A percentile compares a stretch with the other conserved stretches of the same genome.
Evolutionary conservation across 441 rosid species (phyloP).

Genomic region (Adansonia gregorii): DNA sequence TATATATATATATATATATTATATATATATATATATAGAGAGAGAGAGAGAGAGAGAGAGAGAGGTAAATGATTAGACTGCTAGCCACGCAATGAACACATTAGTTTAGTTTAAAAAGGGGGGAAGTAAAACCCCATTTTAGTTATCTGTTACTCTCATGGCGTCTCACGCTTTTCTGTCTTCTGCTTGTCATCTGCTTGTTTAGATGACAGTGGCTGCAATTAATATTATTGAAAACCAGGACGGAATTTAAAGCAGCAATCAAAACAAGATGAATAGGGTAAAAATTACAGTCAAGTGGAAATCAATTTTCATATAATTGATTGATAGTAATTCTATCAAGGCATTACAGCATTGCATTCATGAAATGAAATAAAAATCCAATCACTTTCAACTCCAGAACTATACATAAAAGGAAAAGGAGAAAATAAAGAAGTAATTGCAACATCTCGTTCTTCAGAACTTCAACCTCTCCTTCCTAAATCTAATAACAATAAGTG

Average conservation of each 20-base stretch:
- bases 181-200: background rate
- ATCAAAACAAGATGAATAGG: background rate
- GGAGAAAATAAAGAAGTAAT: background rate
- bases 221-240: background rate
- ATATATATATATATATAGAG: too few species aligned
- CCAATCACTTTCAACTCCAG: constrained; percentile 22
- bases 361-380: constrained; percentile 12
- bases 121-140: background rate
- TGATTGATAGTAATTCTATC: background rate
- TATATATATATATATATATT: too few species aligned
- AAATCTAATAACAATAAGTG: background rate
- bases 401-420: background rate
- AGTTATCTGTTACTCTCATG: background rate
- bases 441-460: constrained; percentile 13
- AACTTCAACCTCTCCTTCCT: background rate
- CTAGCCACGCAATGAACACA: background rate
- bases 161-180: background rate
- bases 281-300: background rate
- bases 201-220: background rate
- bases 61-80: background rate
- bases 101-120: background rate
- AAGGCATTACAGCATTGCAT: constrained; percentile 9
- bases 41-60: too few species aligned
- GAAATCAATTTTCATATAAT: background rate
- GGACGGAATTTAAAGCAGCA: background rate